Evolutionary conservation across 2,329 filamentous ascomycete genomes (phyloP).

Genomic region (Zymoseptoria tritici): DNA sequence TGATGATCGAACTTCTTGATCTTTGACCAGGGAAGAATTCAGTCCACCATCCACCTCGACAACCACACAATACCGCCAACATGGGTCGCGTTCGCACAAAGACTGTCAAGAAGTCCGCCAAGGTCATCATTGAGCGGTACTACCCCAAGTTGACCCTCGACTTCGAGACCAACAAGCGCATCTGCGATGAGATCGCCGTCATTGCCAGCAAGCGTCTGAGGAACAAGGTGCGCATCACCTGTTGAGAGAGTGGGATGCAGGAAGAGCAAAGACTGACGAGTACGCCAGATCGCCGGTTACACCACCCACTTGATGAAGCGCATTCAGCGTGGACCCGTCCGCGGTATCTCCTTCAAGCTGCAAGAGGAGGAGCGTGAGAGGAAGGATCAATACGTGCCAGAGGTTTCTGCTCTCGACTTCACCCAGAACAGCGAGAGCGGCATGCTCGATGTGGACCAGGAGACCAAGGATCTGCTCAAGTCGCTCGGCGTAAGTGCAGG

Average conservation of each 20-base stretch:
- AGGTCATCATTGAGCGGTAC: conserved; percentile 99
- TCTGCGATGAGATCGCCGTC: conserved; percentile 99
- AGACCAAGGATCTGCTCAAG: conserved; percentile 99
- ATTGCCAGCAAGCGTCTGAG: conserved; percentile 98
- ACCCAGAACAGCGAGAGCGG: conserved; percentile 88
- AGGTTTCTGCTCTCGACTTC: conserved; percentile 98
- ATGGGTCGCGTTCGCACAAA: conserved; percentile 53
- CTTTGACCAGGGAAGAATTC: neutral
- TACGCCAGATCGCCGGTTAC: conserved; percentile 80
- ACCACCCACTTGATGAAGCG: conserved; percentile 98
- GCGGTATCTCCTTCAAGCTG: conserved; percentile 99
- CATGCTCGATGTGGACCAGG: conserved; percentile 87
- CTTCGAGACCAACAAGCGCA: conserved; percentile 99
- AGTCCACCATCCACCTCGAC: conserved; percentile 4
- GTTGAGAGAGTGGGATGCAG: neutral
- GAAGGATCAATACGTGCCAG: conserved; percentile 99
- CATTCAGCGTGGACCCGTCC: conserved; percentile 97
- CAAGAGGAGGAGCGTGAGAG: conserved; percentile 99
- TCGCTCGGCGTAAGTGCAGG: conserved; percentile 79
- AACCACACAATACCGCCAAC: conserved; percentile 30
- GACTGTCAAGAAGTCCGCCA: conserved; percentile 81
- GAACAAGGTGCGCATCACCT: conserved; percentile 72
- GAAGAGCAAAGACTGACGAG: neutral
- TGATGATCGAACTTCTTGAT: neutral
- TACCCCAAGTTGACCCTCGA: conserved; percentile 93